Evolutionary conservation across 306 rosid species (phyloP).

Genomic region (Dalbergia oliveri): DNA sequence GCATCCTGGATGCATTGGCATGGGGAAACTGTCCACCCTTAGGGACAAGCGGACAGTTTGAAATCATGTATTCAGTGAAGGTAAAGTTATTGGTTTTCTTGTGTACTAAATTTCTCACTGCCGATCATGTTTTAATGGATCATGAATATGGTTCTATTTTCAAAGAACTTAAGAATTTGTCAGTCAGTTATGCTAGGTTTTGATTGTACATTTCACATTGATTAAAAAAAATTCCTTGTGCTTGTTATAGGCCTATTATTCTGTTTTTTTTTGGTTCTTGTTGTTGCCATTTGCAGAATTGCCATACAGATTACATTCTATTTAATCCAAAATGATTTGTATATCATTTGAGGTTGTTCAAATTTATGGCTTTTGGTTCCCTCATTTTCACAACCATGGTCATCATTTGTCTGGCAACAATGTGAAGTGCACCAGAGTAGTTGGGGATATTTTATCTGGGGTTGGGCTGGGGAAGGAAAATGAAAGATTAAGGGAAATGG

Average conservation of each 20-base stretch:
- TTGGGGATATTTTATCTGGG: not conserved
- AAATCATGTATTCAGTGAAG: conserved; percentile 69
- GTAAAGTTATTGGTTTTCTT: conserved; percentile 53
- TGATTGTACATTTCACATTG: not conserved
- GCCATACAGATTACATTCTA: not conserved
- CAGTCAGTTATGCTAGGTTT: conserved; percentile 2
- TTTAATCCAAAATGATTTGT: conserved; percentile 9
- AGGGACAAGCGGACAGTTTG: conserved; percentile 87
- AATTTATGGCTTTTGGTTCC: conserved; percentile 4
- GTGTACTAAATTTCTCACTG: conserved; percentile 34
- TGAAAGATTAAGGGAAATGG: conserved; percentile 4
- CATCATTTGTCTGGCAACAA: conserved; percentile 16
- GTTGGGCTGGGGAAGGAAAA: conserved; percentile 6
- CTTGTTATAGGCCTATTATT: not conserved
- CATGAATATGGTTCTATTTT: conserved; percentile 12
- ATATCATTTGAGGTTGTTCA: conserved; percentile 7
- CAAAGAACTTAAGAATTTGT: conserved; percentile 20
- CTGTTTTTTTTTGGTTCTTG: not conserved
- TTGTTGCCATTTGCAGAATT: not conserved
- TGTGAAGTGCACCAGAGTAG: not conserved
- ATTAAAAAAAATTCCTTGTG: not conserved
- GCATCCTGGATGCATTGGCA: conserved; percentile 80
- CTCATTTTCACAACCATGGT: conserved; percentile 11
- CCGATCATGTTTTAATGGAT: conserved; percentile 29
- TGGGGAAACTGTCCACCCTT: conserved; percentile 85